Evolutionary conservation across 2,329 filamentous ascomycete genomes (phyloP).

Genomic region (Penicillium freii): DNA sequence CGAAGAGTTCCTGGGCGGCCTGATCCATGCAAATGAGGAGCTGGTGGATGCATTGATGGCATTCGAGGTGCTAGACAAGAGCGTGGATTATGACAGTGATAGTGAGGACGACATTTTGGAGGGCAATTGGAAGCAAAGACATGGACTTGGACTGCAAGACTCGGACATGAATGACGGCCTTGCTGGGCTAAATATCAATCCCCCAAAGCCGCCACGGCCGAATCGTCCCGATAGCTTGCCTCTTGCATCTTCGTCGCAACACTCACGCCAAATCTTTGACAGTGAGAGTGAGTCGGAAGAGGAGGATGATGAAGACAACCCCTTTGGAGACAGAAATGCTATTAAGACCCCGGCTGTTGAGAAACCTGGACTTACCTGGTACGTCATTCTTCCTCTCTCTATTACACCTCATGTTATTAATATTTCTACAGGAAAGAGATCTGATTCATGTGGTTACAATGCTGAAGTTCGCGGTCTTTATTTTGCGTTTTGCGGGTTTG

Average conservation of each 20-base stretch:
- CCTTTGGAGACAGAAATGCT: constrained; percentile 80
- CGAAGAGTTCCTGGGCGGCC: constrained; percentile 85
- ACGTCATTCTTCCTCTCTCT: constrained; percentile 13
- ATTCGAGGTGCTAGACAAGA: constrained; percentile 83
- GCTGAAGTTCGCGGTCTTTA: background rate
- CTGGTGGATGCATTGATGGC: constrained; percentile 91
- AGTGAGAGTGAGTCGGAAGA: constrained; percentile 57
- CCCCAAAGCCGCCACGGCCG: constrained; percentile 46
- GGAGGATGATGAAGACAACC: constrained; percentile 79
- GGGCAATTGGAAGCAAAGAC: constrained; percentile 29
- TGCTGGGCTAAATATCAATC: constrained; percentile 36
- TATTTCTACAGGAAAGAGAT: constrained; percentile 28
- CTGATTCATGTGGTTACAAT: constrained; percentile 8
- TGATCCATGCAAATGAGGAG: constrained; percentile 93
- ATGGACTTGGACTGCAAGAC: constrained; percentile 15
- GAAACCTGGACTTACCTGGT: constrained; percentile 37
- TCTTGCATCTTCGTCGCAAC: constrained; percentile 21
- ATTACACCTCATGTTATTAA: constrained; percentile 13
- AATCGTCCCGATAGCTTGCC: constrained; percentile 61
- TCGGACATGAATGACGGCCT: constrained; percentile 34
- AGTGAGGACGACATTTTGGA: constrained; percentile 57
- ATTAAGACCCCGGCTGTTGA: constrained; percentile 37
- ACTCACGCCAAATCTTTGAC: constrained; percentile 41
- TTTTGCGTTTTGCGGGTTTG: background rate
- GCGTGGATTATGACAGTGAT: constrained; percentile 61